Evolutionary conservation across 208 protist species (phyloP).

Genomic region (Naegleria gruberi): DNA sequence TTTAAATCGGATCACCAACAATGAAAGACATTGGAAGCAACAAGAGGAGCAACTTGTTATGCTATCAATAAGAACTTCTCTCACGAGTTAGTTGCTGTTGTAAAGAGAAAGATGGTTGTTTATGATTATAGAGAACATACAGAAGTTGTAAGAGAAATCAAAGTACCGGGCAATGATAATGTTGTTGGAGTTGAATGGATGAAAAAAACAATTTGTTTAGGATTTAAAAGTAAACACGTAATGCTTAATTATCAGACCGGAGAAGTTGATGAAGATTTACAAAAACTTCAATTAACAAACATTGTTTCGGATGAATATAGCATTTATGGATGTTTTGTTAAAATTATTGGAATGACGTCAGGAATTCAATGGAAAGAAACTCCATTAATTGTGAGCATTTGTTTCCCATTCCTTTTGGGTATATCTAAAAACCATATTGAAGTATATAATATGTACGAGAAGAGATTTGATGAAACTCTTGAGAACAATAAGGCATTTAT

Average conservation of each 20-base stretch:
- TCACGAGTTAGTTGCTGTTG: background rate
- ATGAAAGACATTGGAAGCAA: background rate
- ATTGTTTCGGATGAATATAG: background rate
- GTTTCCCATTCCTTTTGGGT: background rate
- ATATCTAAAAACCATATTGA: background rate
- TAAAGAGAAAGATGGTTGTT: background rate
- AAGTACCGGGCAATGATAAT: background rate
- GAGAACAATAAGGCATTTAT: background rate
- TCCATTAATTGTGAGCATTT: background rate
- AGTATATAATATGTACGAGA: constrained; percentile 10
- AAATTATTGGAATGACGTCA: background rate
- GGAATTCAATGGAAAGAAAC: constrained; percentile 10
- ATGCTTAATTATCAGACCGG: constrained; percentile 10
- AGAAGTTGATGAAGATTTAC: background rate
- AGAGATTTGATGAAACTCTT: background rate
- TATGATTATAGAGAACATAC: background rate
- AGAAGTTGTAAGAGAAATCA: background rate
- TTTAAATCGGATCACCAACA: background rate
- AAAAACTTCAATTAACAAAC: constrained; percentile 6
- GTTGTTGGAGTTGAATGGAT: background rate
- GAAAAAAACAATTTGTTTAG: constrained; percentile 12
- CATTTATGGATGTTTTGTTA: constrained; percentile 5
- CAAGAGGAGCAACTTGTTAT: background rate
- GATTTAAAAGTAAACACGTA: background rate
- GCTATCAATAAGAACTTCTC: constrained; percentile 14